These are phyloP conservation scores for Aspergillus fischeri DNA, from an alignment of 2,329 filamentous ascomycete species.

Conservation along the genomic window DNA sequence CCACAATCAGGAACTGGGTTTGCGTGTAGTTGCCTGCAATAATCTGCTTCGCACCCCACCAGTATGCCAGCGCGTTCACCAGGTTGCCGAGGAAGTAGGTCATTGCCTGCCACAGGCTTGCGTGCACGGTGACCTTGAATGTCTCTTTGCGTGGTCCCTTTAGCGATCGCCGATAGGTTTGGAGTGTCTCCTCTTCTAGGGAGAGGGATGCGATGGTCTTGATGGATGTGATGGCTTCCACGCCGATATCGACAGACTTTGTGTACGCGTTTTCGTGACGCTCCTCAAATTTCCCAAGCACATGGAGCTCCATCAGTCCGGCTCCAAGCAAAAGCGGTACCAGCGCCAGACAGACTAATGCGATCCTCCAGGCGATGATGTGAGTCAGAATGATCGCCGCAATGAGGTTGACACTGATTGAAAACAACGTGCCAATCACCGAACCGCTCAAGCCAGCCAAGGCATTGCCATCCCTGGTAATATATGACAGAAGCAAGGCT, in stretches of 20 bases:
- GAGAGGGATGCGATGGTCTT: conserved; percentile 50
- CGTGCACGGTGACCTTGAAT: conserved; percentile 45
- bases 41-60: conserved; percentile 73
- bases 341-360: conserved; percentile 64
- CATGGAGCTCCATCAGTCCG: conserved; percentile 63
- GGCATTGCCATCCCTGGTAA: conserved; percentile 65
- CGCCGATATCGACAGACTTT: conserved; percentile 48
- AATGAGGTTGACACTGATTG: conserved; percentile 64
- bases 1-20: conserved; percentile 69
- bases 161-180: conserved; percentile 44
- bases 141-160: conserved; percentile 48
- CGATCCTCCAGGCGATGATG: conserved; percentile 72
- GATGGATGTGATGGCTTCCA: conserved; percentile 51
- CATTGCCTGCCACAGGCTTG: conserved; percentile 45
- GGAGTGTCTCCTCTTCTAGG: conserved; percentile 47
- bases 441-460: conserved; percentile 66
- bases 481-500: conserved; percentile 59
- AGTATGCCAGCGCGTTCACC: conserved; percentile 72
- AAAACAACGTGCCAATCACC: conserved; percentile 65
- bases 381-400: conserved; percentile 65
- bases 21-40: conserved; percentile 61
- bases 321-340: conserved; percentile 66
- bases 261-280: conserved; percentile 50
- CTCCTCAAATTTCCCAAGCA: conserved; percentile 57
- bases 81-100: conserved; percentile 54